These are phyloP conservation scores for Quercus engelmannii DNA, from an alignment of 306 rosid species.

Conservation along the genomic window DNA sequence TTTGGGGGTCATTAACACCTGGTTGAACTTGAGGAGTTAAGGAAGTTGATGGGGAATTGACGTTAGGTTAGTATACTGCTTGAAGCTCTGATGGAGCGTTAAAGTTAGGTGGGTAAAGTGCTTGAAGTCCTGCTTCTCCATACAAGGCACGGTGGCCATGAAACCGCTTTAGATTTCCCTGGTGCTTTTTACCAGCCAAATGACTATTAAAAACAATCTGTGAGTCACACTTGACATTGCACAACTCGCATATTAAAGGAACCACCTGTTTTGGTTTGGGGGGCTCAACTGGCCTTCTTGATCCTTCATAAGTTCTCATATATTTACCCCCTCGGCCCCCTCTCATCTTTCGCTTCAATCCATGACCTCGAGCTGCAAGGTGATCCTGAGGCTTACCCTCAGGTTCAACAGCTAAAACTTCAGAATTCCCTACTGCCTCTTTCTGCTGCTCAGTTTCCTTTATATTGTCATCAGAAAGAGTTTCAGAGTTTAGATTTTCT, in stretches of 20 bases:
- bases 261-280: constrained; percentile 37
- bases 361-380: constrained; percentile 45
- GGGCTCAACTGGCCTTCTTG: constrained; percentile 45
- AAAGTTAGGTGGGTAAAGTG: constrained; percentile 43
- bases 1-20: constrained; percentile 64
- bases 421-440: constrained; percentile 33
- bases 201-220: constrained; percentile 69
- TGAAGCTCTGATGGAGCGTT: constrained; percentile 29
- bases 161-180: constrained; percentile 44
- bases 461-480: constrained; percentile 33
- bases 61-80: constrained; percentile 46
- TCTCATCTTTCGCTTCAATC: constrained; percentile 63
- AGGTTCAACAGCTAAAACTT: constrained; percentile 37
- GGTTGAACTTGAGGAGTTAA: constrained; percentile 43
- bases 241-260: constrained; percentile 59
- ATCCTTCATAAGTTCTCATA: constrained; percentile 49
- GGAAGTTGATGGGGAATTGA: constrained; percentile 34
- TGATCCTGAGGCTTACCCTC: constrained; percentile 33
- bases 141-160: constrained; percentile 41
- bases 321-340: constrained; percentile 55
- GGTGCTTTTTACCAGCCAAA: constrained; percentile 67
- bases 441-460: constrained; percentile 41
- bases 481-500: constrained; percentile 32
- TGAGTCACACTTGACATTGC: constrained; percentile 80
- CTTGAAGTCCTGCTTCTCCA: constrained; percentile 50